Conservation (phyloP, 371 early-diverging fungal species). For the Rhizomucor pusillus region DNA sequence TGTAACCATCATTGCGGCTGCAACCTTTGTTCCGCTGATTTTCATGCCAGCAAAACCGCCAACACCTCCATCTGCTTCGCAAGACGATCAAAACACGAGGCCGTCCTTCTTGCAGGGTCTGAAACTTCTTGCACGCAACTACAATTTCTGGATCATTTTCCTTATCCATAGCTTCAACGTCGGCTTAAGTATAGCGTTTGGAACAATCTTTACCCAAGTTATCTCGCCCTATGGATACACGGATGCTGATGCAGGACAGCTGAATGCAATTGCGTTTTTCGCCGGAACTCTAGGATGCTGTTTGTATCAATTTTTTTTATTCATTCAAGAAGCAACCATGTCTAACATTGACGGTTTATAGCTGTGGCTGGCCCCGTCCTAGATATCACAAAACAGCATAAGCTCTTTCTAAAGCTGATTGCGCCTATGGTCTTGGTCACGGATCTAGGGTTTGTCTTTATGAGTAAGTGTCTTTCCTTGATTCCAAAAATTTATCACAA, state of each 20-base stretch:
- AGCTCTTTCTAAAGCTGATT: constrained; percentile 35
- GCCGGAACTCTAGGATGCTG: constrained; percentile 41
- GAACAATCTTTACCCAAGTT: constrained; percentile 44
- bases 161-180: constrained; percentile 43
- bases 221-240: constrained; percentile 56
- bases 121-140: constrained; percentile 26
- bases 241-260: constrained; percentile 42
- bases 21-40: constrained; percentile 27
- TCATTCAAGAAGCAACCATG: too few species aligned
- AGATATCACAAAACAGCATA: constrained; percentile 53
- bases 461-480: constrained; percentile 16
- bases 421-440: constrained; percentile 49
- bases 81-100: not conserved
- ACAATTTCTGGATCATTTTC: constrained; percentile 43
- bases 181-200: constrained; percentile 50
- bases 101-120: constrained; percentile 42
- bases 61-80: constrained; percentile 33
- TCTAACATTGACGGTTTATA: constrained; percentile 3
- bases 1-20: constrained; percentile 30
- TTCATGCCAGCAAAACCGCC: constrained; percentile 45
- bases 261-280: constrained; percentile 35
- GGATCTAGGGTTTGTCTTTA: constrained; percentile 46
- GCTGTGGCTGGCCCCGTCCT: constrained; percentile 49
- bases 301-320: constrained; percentile 14
- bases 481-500: not conserved